Evolutionary conservation across 2,329 filamentous ascomycete species (phyloP), one percentile per base, ranked within the genome.

Genomic region (Penicillium sp.): DNA sequence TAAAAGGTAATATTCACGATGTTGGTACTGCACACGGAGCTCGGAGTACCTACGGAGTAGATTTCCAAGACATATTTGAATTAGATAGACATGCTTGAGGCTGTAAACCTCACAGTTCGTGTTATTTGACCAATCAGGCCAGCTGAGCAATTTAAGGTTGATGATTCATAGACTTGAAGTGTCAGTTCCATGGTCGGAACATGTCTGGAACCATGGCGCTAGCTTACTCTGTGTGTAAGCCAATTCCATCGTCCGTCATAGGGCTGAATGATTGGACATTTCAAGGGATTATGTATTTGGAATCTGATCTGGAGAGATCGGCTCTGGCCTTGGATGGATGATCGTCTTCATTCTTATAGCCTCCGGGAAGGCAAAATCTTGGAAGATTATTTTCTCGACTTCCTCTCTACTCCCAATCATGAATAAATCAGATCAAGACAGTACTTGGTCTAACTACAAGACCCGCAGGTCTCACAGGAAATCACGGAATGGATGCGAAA

Each of bases 401-500:
- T 3, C n/a, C 16, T 1, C 18, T 19, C 4, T 2, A 30, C 19
- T 19, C 2, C 18, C 25, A 28, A 6, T 8, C 28, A 46, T 46
- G 35, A 35, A 46, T 14, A 38, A 18, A 31, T 12, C 33, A 27
- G 8, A 31, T 8, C 12, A 28, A 3, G 19, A 38, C 18, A 1
- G 35, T 12, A 46, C 16, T 19, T 22, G 35, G n/a, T 11, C 13
- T 2, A 37, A 44, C 10, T 16, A 16, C 16, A 46, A 38, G 35
- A 31, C 42, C 6, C 42, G 42, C 18, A 46, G 34, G 13, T 27
- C 42, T 3, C 42, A 46, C n/a, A 46, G 11, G 22, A 46, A 46
- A 27, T 46, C 42, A 3, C 34, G 34, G 25, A 16, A 31, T 31
- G 42, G 42, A 16, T 46, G 42, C n/a, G 28, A 46, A 13, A 46